phyloP scores from a whole-genome alignment of 2,329 filamentous ascomycete species.

The Ceratocystis cubensis region DNA sequence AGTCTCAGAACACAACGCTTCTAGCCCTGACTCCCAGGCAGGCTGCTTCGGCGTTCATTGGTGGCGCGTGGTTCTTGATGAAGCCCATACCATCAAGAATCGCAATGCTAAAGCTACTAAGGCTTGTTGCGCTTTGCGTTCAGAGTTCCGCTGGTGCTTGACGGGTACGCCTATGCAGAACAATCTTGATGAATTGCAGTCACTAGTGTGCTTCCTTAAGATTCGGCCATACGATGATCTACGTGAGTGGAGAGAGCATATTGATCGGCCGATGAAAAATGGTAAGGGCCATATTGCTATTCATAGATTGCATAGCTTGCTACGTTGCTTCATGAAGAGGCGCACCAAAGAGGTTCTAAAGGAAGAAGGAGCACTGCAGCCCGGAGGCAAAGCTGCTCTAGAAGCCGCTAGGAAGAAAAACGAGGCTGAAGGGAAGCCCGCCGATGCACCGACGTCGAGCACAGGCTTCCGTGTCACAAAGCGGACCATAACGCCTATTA shows the following conservation, averaged over 20 bases:
- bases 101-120: constrained; percentile 91
- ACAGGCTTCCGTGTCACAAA: constrained; percentile 82
- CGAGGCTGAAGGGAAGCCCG: constrained; percentile 29
- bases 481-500: constrained; percentile 71
- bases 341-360: constrained; percentile 95
- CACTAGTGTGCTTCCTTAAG: constrained; percentile 78
- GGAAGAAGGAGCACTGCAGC: constrained; percentile 66
- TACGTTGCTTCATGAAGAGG: constrained; percentile 97
- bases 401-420: constrained; percentile 32
- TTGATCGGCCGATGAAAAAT: constrained; percentile 78
- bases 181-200: constrained; percentile 91
- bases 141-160: constrained; percentile 89
- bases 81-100: constrained; percentile 98
- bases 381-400: constrained; percentile 50
- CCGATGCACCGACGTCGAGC: constrained; percentile 33
- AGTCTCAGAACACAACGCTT: constrained; percentile 73
- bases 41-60: constrained; percentile 81
- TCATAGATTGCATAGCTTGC: constrained; percentile 65
- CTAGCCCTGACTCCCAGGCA: constrained; percentile 44
- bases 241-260: constrained; percentile 78
- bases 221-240: constrained; percentile 87
- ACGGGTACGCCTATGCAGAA: constrained; percentile 98
- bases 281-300: constrained; percentile 84
- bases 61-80: constrained; percentile 91
- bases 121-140: constrained; percentile 71